Evolutionary conservation across 139 green algal species (phyloP).

Genomic region (Chlorella sp.): DNA sequence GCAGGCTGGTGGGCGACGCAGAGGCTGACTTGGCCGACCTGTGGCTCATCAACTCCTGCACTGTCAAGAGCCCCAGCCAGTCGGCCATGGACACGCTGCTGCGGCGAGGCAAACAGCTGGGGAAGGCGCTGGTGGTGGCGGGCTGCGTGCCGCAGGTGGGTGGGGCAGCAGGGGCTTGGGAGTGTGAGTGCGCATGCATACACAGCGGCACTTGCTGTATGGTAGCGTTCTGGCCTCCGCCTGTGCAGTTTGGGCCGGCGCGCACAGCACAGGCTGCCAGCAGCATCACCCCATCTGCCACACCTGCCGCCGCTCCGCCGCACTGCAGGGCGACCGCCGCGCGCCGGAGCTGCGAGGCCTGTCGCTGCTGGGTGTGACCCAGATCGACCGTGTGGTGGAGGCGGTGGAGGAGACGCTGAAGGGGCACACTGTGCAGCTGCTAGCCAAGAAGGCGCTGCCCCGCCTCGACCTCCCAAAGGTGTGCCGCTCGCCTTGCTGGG

Average conservation of each 20-base stretch:
- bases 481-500: not conserved
- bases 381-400: constrained; percentile 94
- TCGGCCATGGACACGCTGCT: constrained; percentile 80
- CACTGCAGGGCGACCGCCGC: constrained; percentile 77
- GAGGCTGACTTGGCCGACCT: constrained; percentile 68
- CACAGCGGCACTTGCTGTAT: too few species aligned
- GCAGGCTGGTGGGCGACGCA: constrained; percentile 70
- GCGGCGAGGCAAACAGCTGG: constrained; percentile 38
- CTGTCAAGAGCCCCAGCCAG: constrained; percentile 90
- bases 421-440: constrained; percentile 84
- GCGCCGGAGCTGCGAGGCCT: constrained; percentile 81
- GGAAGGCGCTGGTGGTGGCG: constrained; percentile 84
- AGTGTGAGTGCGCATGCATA: too few species aligned
- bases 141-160: constrained; percentile 82
- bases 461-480: constrained; percentile 93
- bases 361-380: constrained; percentile 80
- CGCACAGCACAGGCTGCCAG: too few species aligned
- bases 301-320: not conserved
- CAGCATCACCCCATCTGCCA: too few species aligned
- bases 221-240: too few species aligned
- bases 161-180: not conserved
- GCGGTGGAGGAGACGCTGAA: constrained; percentile 92
- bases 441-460: constrained; percentile 86
- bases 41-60: constrained; percentile 96
- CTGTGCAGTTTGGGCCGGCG: too few species aligned